Evolutionary conservation across 331 rosid genomes (phyloP), one percentile per base, ranked within the genome.

Genomic region (Quercus tomentella): DNA sequence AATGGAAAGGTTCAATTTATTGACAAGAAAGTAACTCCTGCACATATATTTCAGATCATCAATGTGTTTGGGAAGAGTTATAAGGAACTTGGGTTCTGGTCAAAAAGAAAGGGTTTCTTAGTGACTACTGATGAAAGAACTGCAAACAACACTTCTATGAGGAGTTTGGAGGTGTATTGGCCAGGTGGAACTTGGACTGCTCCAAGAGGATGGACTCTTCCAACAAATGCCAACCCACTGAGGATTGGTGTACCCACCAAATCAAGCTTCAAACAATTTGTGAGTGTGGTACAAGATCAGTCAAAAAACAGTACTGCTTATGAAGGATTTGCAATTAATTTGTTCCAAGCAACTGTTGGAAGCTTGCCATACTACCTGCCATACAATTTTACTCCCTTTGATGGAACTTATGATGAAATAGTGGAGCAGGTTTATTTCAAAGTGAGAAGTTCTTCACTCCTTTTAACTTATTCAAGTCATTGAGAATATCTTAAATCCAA

Each of bases 11-110:
- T 87, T 77, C 63, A 58, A 16, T 81, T 82, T 37, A 69, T 33
- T 43, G 74, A 51, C 52, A 73, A 82, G 30, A 81, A 31, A 68
- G 45, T 86, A 73, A 21, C 70, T 62, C 74, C 81, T 49, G 25
- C 77, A 7, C 4, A 51, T 26, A 71, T 69, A 67, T 80, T 71
- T 75, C 82, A 81, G 72, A 86, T 86, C 49, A 76, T 81, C 70
- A 80, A 83, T 83, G 84, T 81, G 55, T 23, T 80, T 14, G 92
- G 89, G 26, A 84, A 77, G 15, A 76, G 89, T 52, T 84, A 81
- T 22, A 80, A 54, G 70, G 90, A 86, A 58, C 75, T 84, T n/a
- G 85, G 86, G 33, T 84, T 79, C 56, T 90, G 90, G 94, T 78
- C 71, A 41, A 78, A 76, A 30, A 67, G 51, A 26, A 21, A 33